These are phyloP conservation scores for Meripilus lineatus DNA, from an alignment of 1,284 basidiomycete species.

Conservation along the genomic window DNA sequence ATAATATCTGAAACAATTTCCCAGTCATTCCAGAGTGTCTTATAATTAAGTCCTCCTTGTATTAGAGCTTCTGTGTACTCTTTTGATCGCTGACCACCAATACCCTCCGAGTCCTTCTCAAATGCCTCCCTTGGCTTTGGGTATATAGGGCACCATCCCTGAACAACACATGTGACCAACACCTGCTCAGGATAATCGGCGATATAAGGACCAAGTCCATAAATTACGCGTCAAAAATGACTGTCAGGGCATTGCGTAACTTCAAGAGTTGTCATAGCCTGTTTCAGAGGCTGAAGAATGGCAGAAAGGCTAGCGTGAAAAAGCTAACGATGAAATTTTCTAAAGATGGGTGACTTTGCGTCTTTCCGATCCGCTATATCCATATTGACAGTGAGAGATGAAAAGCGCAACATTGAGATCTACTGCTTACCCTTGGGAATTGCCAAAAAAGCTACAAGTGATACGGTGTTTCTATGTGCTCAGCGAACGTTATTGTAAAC, in stretches of 20 bases:
- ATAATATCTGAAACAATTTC: neutral
- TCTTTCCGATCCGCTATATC: slow-evolving; percentile 5
- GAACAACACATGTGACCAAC: slow-evolving; percentile 8
- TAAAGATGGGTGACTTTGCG: slow-evolving; percentile 4
- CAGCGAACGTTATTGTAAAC: slow-evolving; percentile 16
- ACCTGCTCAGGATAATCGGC: slow-evolving; percentile 16
- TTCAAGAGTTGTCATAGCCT: slow-evolving; percentile 6
- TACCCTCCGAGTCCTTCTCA: neutral
- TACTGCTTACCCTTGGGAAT: slow-evolving; percentile 23
- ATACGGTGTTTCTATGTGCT: slow-evolving; percentile 17
- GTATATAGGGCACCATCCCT: slow-evolving; percentile 14
- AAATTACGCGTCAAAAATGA: slow-evolving; percentile 11
- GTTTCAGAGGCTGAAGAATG: slow-evolving; percentile 6
- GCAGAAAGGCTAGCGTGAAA: slow-evolving; percentile 7
- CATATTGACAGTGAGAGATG: neutral
- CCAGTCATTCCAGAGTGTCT: neutral
- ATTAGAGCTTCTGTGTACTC: neutral
- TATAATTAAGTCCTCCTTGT: neutral
- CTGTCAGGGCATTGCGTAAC: slow-evolving; percentile 7
- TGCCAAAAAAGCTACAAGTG: slow-evolving; percentile 16
- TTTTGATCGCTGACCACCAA: neutral
- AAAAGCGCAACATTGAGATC: neutral
- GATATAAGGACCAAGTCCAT: slow-evolving; percentile 13
- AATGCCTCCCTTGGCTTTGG: neutral
- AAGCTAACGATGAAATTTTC: slow-evolving; percentile 10